Percentiles rank a stretch among this genome's conserved stretches.
phyloP scores from a whole-genome alignment of 495 filamentous ascomycete species.

The Diplogelasinospora grovesii region DNA sequence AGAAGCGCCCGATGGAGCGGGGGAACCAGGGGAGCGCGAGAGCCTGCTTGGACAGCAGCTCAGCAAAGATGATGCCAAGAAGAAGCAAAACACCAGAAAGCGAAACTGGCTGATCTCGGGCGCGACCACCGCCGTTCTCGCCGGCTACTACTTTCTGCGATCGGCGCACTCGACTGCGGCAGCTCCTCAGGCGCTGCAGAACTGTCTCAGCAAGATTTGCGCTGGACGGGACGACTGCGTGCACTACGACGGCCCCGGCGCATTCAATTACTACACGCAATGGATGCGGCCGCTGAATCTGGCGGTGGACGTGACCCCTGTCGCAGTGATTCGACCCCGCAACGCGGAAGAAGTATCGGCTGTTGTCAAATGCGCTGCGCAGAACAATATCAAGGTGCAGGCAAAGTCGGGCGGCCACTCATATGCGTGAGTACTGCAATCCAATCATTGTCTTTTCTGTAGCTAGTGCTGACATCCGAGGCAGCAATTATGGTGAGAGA shows the following conservation, averaged over 20 bases:
- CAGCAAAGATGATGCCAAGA: too few relatives aligned
- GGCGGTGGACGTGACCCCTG: not conserved
- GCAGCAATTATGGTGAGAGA: too few relatives aligned
- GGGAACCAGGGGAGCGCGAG: too few relatives aligned
- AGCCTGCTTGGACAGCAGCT: not conserved
- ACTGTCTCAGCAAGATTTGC: slow-evolving; percentile 2
- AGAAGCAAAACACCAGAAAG: not conserved
- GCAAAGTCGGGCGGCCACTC: slow-evolving; percentile 4
- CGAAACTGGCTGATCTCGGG: slow-evolving; percentile 2
- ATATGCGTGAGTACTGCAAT: slow-evolving; percentile 3
- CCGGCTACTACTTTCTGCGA: not conserved
- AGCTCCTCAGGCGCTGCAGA: not conserved
- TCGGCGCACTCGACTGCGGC: not conserved
- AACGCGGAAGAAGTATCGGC: not conserved
- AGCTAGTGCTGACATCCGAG: too few relatives aligned
- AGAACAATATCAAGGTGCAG: slow-evolving; percentile 6
- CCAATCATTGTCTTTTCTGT: too few relatives aligned
- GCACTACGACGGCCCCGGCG: not conserved
- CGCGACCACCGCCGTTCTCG: not conserved
- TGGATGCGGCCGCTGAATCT: slow-evolving; percentile 1
- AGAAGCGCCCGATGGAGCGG: not conserved
- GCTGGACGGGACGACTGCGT: slow-evolving; percentile 2
- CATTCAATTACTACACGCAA: not conserved
- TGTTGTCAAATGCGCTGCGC: slow-evolving; percentile 3
- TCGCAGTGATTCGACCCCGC: not conserved